Evolutionary conservation across 2,329 filamentous ascomycete genomes (phyloP), one percentile per base, ranked within the genome.

Genomic region (Aspergillus sp.): DNA sequence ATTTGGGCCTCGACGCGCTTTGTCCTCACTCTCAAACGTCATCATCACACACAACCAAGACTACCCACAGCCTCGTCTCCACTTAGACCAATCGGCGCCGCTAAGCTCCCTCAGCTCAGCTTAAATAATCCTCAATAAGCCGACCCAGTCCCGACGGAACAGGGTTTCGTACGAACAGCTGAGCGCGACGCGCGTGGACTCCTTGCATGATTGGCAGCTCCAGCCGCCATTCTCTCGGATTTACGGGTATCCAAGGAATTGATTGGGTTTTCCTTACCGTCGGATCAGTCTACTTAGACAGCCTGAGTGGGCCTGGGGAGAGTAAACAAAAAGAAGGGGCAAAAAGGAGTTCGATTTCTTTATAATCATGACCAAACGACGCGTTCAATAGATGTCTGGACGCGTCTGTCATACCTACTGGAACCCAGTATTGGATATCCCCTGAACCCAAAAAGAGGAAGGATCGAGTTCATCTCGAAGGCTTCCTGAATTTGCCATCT

Each of bases 71-170:
- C 22, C 35, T 30, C 14, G 16, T 38, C 36, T 19, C 47, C 45
- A 41, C 33, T 32, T 14, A 36, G 46, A 11, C 36, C 16, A 36
- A 14, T 38, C 33, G 19, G 45, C 33, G 22, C 11, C 26, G 20
- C 6, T 42, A 17, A 22, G 40, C 40, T 10, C 4, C 19, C 10
- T 14, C 19, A n/a, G 16, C 40, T 22, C 7, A 32, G 36, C 3
- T 36, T 52, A 46, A 45, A 45, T 51, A 48, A 54, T 50, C 17
- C 49, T 48, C 26, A 17, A 44, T 52, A 51, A 51, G 45, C 48
- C 14, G 22, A 20, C 45, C 30, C 11, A 13, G 24, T 45, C 24
- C 36, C 46, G 36, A 38, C 45, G 43, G 40, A 52, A 48, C 11
- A 45, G 32, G 47, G 24, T n/a, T 17, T 33, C 6, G 13, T 38